Base-by-base conservation (phyloP, 2,329 filamentous ascomycete genomes). In the Colletotrichum sp. region DNA sequence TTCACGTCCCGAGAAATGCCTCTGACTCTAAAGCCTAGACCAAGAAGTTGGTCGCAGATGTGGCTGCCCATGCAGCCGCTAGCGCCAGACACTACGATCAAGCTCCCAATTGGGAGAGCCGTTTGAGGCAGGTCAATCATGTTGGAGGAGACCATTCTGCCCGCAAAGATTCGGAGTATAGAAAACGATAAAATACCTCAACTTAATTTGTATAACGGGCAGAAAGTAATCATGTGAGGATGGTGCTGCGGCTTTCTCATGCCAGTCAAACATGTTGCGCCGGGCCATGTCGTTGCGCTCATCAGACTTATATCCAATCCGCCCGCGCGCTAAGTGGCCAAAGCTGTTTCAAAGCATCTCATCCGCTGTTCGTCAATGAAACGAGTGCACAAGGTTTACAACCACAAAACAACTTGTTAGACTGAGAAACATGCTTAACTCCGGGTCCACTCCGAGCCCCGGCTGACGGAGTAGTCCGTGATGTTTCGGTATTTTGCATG, bases 151-250 rank as follows among this genome's bases (percentile, higher is more conserved):
- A 13, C 15, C 55, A 59, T 59, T 49, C 8, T 21, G 44, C 1
- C 8, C n/a, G 8, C 13, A 59, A 21, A 10, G 6, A 21, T 21
- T 49, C 44, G 6, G 2, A 1, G 0, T 12, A 13, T 49, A 21
- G 6, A n/a, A 8, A 2, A 0, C 2, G 1, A 39, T 5, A 3
- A 21, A 8, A 8, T 12, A n/a, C 2, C 5, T 21, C n/a, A 21
- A 13, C 9, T 49, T 0, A 5, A 13, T n/a, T 13, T 7, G 6
- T 21, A 8, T 12, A 21, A 49, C 10, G n/a, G 44, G 10, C 44
- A 21, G 6, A 21, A n/a, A 21, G 2, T 5, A 49, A 21, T 0
- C 7, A 13, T 49, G 3, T 49, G 44, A 4, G 13, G 10, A 21
- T 49, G 5, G 9, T n/a, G 9, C 39, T 2, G 39, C 18, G 39